phyloP scores from a whole-genome alignment of 2,329 filamentous ascomycete genomes.

The Diaporthe helianthi region DNA sequence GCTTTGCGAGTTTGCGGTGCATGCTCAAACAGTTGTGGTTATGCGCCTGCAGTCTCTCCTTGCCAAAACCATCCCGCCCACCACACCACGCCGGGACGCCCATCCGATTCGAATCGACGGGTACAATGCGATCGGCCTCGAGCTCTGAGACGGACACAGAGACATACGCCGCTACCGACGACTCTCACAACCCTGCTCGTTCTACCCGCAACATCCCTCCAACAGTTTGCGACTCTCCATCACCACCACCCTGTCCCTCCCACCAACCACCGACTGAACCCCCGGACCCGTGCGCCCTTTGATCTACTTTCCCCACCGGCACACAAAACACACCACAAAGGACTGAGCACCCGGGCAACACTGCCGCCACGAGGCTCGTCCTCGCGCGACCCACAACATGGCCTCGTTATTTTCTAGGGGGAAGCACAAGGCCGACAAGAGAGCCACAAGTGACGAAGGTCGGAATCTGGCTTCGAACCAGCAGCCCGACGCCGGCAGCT shows the following conservation, averaged over 20 bases:
- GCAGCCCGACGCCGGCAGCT: constrained; percentile 52
- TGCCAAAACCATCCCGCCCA: constrained; percentile 29
- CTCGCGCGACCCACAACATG: constrained; percentile 38
- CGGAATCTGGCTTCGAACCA: constrained; percentile 63
- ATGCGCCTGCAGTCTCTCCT: constrained; percentile 33
- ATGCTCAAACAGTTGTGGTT: constrained; percentile 31
- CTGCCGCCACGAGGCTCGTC: constrained; percentile 23
- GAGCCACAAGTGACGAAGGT: constrained; percentile 66
- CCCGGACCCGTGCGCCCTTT: background rate
- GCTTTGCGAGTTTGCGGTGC: constrained; percentile 21
- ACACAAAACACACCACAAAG: background rate
- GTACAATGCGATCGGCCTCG: constrained; percentile 33
- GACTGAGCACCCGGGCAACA: constrained; percentile 17
- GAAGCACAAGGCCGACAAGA: constrained; percentile 76
- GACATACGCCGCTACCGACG: constrained; percentile 26
- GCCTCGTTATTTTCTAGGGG: constrained; percentile 85
- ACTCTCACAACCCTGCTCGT: constrained; percentile 17
- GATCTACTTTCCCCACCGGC: constrained; percentile 18
- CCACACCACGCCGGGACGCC: constrained; percentile 21
- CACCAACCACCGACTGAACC: constrained; percentile 3
- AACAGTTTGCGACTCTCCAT: constrained; percentile 11
- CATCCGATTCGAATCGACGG: constrained; percentile 27
- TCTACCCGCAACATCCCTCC: constrained; percentile 2
- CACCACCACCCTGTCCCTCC: background rate
- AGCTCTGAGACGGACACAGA: constrained; percentile 30